These are phyloP conservation scores for Bipolaris sorokiniana DNA, from an alignment of 2,329 filamentous ascomycete species.

Conservation along the genomic window DNA sequence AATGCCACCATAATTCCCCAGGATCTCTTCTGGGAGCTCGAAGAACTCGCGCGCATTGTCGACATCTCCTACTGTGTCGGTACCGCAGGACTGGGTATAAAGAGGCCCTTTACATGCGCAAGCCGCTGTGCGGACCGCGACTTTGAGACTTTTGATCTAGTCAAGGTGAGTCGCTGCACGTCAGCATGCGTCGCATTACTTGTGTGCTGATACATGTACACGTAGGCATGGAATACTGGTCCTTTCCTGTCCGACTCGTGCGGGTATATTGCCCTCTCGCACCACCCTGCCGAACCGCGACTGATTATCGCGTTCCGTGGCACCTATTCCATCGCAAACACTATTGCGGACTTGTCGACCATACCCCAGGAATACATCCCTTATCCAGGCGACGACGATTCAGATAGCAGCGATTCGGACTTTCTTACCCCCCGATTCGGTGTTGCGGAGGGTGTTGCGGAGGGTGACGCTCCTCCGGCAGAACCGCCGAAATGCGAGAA, in stretches of 20 bases:
- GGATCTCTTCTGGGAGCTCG: slow-evolving; percentile 77
- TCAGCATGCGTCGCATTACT: neutral
- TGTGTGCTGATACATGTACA: slow-evolving; percentile 43
- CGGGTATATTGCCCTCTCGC: slow-evolving; percentile 91
- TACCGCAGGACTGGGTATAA: slow-evolving; percentile 79
- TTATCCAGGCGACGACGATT: slow-evolving; percentile 67
- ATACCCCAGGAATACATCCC: slow-evolving; percentile 89
- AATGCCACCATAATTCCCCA: slow-evolving; percentile 59
- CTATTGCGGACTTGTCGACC: slow-evolving; percentile 86
- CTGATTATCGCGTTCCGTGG: slow-evolving; percentile 91
- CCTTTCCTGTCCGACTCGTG: slow-evolving; percentile 86
- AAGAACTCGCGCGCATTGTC: slow-evolving; percentile 87
- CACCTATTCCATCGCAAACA: slow-evolving; percentile 92
- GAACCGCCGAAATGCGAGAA: slow-evolving; percentile 70
- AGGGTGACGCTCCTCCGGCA: slow-evolving; percentile 32
- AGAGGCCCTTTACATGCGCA: slow-evolving; percentile 81
- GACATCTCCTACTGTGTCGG: slow-evolving; percentile 96
- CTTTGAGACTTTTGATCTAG: slow-evolving; percentile 78
- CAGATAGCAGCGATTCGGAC: slow-evolving; percentile 37
- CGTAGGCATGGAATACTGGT: slow-evolving; percentile 86
- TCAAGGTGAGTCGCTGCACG: slow-evolving; percentile 57
- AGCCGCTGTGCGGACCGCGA: slow-evolving; percentile 83
- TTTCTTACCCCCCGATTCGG: slow-evolving; percentile 27
- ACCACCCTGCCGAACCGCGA: slow-evolving; percentile 62
- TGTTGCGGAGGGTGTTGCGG: slow-evolving; percentile 16